Percentiles rank a stretch among this genome's conserved stretches.
Evolutionary conservation across 371 early-diverging fungal genomes (phyloP).

Genomic region (Sporodiniella umbellata): DNA sequence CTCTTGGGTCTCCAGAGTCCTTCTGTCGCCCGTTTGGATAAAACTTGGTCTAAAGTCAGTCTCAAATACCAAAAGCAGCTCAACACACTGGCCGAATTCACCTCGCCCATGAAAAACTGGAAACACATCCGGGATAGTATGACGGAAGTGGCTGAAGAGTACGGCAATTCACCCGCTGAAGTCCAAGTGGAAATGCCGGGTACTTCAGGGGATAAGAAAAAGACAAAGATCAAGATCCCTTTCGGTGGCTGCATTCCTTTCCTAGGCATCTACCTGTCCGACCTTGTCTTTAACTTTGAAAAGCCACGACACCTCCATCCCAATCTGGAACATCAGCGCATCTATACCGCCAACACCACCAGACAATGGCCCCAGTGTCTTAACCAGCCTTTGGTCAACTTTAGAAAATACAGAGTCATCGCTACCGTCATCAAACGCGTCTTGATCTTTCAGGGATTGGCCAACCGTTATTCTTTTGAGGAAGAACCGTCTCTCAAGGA

Average conservation of each 20-base stretch:
- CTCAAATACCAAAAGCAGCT: constrained; percentile 47
- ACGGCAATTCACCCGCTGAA: constrained; percentile 41
- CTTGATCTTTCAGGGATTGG: constrained; percentile 56
- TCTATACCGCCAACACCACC: constrained; percentile 20
- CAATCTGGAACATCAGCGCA: constrained; percentile 21
- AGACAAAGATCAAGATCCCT: constrained; percentile 34
- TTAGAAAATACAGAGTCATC: constrained; percentile 60
- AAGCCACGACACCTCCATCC: constrained; percentile 52
- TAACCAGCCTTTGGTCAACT: constrained; percentile 57
- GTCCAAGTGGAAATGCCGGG: constrained; percentile 40
- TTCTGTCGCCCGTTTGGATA: constrained; percentile 53
- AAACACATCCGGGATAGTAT: constrained; percentile 64
- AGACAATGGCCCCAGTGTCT: constrained; percentile 17
- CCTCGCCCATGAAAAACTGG: constrained; percentile 64
- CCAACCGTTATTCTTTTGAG: constrained; percentile 55
- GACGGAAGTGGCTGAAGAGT: constrained; percentile 59
- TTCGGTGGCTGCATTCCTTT: constrained; percentile 64
- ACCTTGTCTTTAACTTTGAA: constrained; percentile 64
- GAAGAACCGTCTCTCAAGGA: constrained; percentile 41
- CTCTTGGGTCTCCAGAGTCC: constrained; percentile 64
- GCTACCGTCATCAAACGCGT: constrained; percentile 65
- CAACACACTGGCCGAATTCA: constrained; percentile 52
- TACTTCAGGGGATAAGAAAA: constrained; percentile 18
- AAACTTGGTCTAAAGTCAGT: constrained; percentile 62
- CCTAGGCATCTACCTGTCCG: constrained; percentile 65